Percentiles rank a stretch among this genome's conserved stretches.
phyloP scores from a whole-genome alignment of 768 basidiomycete genomes.

The Russula sp. region DNA sequence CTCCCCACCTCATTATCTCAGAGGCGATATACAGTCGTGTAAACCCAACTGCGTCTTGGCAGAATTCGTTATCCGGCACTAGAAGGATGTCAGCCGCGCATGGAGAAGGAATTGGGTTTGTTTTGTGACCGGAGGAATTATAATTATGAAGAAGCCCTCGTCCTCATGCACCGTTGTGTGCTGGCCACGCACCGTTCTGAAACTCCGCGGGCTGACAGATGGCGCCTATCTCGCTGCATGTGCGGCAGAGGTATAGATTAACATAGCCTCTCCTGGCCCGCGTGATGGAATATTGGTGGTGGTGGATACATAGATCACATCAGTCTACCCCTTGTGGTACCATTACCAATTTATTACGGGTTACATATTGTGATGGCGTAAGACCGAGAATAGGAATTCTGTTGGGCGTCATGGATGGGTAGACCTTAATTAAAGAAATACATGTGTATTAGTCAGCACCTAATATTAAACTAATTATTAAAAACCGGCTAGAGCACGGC shows the following conservation, averaged over 20 bases:
- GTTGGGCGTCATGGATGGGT: neutral
- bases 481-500: too few species aligned
- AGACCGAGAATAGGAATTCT: neutral
- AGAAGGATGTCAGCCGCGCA: conserved; percentile 8
- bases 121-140: conserved; percentile 8
- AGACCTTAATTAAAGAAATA: neutral
- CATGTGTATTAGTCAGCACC: neutral
- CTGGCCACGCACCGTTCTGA: neutral
- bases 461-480: conserved; percentile 12
- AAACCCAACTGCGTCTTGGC: conserved; percentile 10
- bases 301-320: conserved; percentile 6
- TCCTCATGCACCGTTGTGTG: neutral
- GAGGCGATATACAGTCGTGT: conserved; percentile 3
- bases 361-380: neutral
- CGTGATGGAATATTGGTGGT: conserved; percentile 1
- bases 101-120: conserved; percentile 4
- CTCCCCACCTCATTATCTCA: neutral
- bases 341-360: conserved; percentile 2
- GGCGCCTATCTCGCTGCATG: neutral
- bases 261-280: neutral
- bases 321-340: conserved; percentile 4
- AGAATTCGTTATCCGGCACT: conserved; percentile 1
- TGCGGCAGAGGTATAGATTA: neutral
- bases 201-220: neutral
- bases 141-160: neutral